These are phyloP conservation scores for Heritiera littoralis DNA, from an alignment of 345 rosid genomes.

Conservation along the genomic window DNA sequence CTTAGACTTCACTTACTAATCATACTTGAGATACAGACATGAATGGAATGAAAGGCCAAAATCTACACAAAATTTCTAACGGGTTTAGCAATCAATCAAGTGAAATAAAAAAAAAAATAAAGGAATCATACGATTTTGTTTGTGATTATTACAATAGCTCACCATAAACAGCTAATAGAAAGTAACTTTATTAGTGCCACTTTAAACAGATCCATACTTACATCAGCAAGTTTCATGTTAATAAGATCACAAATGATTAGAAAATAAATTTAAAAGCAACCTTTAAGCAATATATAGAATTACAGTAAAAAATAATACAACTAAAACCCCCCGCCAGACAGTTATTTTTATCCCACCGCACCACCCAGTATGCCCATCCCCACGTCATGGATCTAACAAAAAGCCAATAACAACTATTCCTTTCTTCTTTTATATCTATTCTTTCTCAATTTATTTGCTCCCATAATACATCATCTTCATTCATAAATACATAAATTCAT, in stretches of 20 bases:
- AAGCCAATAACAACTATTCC: neutral
- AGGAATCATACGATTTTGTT: neutral
- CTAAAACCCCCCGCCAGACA: neutral
- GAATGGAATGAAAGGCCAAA: neutral
- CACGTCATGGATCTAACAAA: neutral
- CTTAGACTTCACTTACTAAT: too few relatives aligned
- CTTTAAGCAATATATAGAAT: neutral
- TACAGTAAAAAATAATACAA: conserved; percentile 1
- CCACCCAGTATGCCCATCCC: neutral
- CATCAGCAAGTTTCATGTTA: neutral
- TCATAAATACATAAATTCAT: neutral
- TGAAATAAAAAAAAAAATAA: neutral
- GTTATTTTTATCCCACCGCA: neutral
- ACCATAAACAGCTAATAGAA: neutral
- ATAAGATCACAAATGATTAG: neutral
- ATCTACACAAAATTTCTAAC: neutral
- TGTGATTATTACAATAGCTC: neutral
- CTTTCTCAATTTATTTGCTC: neutral
- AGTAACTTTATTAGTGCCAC: neutral
- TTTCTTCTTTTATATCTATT: neutral
- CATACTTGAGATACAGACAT: neutral
- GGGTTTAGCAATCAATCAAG: neutral
- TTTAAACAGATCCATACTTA: neutral
- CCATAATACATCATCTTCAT: neutral
- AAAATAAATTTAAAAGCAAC: conserved; percentile 9